Conservation (phyloP, 2,329 filamentous ascomycete species). For the Neonectria neomacrospora region DNA sequence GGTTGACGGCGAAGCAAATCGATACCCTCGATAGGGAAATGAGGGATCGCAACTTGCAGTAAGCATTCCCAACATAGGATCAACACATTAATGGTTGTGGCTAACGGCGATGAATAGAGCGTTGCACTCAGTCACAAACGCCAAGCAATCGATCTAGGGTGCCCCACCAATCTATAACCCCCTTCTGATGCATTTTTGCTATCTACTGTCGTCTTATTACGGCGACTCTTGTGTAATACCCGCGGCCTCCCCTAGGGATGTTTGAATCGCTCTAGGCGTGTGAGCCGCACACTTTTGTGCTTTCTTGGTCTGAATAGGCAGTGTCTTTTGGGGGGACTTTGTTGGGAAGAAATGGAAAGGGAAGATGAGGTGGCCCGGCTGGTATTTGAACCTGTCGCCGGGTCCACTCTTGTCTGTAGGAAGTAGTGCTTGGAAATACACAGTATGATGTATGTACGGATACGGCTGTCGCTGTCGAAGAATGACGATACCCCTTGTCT, state of each 20-base stretch:
- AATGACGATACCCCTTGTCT: slow-evolving; percentile 36
- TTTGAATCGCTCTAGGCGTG: slow-evolving; percentile 2
- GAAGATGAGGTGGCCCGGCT: background rate
- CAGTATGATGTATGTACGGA: slow-evolving; percentile 30
- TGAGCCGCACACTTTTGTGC: slow-evolving; percentile 18
- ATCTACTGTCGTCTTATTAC: slow-evolving; percentile 31
- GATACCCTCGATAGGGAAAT: slow-evolving; percentile 67
- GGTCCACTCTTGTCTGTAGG: background rate
- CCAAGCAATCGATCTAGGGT: slow-evolving; percentile 30
- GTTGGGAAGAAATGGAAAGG: background rate
- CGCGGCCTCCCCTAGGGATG: slow-evolving; percentile 33
- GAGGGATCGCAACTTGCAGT: slow-evolving; percentile 64
- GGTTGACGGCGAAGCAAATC: slow-evolving; percentile 60
- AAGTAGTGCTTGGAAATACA: slow-evolving; percentile 17
- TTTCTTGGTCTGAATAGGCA: slow-evolving; percentile 22
- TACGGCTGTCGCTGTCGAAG: slow-evolving; percentile 29
- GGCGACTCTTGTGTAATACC: slow-evolving; percentile 44
- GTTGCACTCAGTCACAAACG: slow-evolving; percentile 44
- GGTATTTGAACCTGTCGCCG: background rate
- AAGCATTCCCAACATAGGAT: slow-evolving; percentile 44
- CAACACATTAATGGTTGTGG: background rate
- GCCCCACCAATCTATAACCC: slow-evolving; percentile 21
- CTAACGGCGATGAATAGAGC: slow-evolving; percentile 34
- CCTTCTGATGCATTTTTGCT: slow-evolving; percentile 23
- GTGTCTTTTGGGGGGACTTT: slow-evolving; percentile 16